Base-by-base conservation (phyloP, 2,329 filamentous ascomycete species). In the Hypoxylon sp. region DNA sequence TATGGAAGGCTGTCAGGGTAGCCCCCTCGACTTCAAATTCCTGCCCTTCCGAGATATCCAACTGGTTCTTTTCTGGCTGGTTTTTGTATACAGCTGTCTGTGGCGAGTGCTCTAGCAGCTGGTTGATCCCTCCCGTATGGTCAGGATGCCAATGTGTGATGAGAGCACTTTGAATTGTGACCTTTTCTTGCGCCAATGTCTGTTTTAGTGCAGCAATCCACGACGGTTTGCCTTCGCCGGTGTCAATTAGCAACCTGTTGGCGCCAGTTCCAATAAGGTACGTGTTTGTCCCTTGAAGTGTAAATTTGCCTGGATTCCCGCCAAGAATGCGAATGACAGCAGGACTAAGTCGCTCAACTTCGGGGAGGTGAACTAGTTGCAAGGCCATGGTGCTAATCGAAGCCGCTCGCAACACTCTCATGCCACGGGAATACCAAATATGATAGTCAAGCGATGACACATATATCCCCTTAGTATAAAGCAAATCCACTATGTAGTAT, bases 111-210 rank as follows among this genome's bases (percentile, higher is more conserved):
- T 73, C 70, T 12, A 86, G 74, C 1, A 97, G 75, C 63, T 95
- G 85, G 2, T 74, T 68, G 16, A 97, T 81, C 5, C 94, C 94
- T 16, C 86, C 83, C 5, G 86, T 80, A 67, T 99, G 94, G 67
- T 99, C 94, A 30, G 76, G 81, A 67, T 99, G 94, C 91, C 92
- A 96, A 70, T 99, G 94, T 0, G 92, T 95, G 37, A 99, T 77
- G 15, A 99, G 77, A 0, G 86, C 85, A 12, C 78, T 75, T n/a
- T 83, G 77, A 16, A 97, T 76, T 0, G 77, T 81, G 13, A 88
- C 87, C 16, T 85, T 79, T 68, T 96, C 89, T 16, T 83, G 73
- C 5, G 76, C 70, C 2, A 97, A 78, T 0, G 87, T 82, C 3
- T 77, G 73, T 57, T 82, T 80, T 25, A 99, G 73, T 0, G 82